These are phyloP conservation scores for Penicillium cinerascens DNA, from an alignment of 495 filamentous ascomycete species.

Conservation along the genomic window DNA sequence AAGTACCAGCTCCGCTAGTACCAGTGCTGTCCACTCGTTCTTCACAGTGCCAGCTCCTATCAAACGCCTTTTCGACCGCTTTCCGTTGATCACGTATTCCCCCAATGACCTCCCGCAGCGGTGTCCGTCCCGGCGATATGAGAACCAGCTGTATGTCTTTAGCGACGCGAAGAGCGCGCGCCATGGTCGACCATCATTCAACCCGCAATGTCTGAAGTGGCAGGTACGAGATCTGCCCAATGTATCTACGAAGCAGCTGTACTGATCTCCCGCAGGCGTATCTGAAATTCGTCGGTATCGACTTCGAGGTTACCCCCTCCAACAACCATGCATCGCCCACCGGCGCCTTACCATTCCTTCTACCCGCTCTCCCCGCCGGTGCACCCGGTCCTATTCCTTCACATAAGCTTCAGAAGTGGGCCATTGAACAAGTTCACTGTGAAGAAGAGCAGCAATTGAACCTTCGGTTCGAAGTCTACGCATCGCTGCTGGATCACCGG, in stretches of 20 bases:
- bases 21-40: slow-evolving; percentile 26
- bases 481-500: slow-evolving; percentile 71
- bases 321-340: slow-evolving; percentile 92
- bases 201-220: slow-evolving; percentile 94
- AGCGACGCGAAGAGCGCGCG: slow-evolving; percentile 60
- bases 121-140: slow-evolving; percentile 42
- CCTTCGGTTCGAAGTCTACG: slow-evolving; percentile 70
- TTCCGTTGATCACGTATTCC: slow-evolving; percentile 77
- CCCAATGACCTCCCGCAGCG: slow-evolving; percentile 71
- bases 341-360: slow-evolving; percentile 82
- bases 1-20: not conserved
- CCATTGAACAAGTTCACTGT: slow-evolving; percentile 46
- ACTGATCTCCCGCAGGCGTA: slow-evolving; percentile 59
- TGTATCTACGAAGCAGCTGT: not conserved
- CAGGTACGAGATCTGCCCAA: slow-evolving; percentile 59
- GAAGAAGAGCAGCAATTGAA: slow-evolving; percentile 52
- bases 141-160: slow-evolving; percentile 75
- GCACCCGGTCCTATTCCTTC: slow-evolving; percentile 54
- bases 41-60: slow-evolving; percentile 72
- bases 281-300: slow-evolving; percentile 69
- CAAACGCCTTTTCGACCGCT: slow-evolving; percentile 76
- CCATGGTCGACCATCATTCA: slow-evolving; percentile 71
- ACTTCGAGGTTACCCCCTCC: slow-evolving; percentile 67
- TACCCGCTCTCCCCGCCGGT: slow-evolving; percentile 46
- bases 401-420: slow-evolving; percentile 67